Conservation (phyloP, 805 yeast genomes). For the Kuraishia ogatae region DNA sequence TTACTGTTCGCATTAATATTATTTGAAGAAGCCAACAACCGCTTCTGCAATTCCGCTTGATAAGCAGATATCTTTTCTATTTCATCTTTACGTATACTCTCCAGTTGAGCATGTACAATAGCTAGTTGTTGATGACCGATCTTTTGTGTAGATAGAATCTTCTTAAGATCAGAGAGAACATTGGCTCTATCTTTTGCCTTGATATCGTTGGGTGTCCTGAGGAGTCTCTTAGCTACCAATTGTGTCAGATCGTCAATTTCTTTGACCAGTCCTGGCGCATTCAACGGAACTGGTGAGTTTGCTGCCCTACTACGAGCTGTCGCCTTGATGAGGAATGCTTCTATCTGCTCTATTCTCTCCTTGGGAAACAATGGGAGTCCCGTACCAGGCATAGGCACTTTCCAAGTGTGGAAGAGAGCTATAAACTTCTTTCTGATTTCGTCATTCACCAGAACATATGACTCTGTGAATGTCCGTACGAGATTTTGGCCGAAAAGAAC, state of each 20-base stretch:
- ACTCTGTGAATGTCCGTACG: slow-evolving; percentile 61
- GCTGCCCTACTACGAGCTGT: slow-evolving; percentile 30
- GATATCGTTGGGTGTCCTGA: slow-evolving; percentile 24
- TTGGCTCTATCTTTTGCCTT: slow-evolving; percentile 34
- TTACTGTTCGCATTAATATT: no score
- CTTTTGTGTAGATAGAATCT: slow-evolving; percentile 22
- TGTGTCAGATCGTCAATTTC: slow-evolving; percentile 30
- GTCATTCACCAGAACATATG: slow-evolving; percentile 75
- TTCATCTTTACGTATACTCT: slow-evolving; percentile 25
- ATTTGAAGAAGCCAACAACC: slow-evolving; percentile 16
- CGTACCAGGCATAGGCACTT: slow-evolving; percentile 51
- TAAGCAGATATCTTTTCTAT: slow-evolving; percentile 15
- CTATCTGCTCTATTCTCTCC: slow-evolving; percentile 64
- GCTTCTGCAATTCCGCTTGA: slow-evolving; percentile 11
- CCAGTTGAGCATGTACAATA: slow-evolving; percentile 21
- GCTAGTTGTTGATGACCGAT: slow-evolving; percentile 22
- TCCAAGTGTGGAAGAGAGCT: slow-evolving; percentile 85
- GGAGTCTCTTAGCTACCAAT: slow-evolving; percentile 31
- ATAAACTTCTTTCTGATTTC: slow-evolving; percentile 64
- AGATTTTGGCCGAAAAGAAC: slow-evolving; percentile 62
- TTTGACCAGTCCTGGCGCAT: slow-evolving; percentile 11
- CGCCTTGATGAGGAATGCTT: slow-evolving; percentile 58
- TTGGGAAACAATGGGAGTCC: slow-evolving; percentile 64
- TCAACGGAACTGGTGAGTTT: slow-evolving; percentile 6
- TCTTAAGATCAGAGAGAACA: slow-evolving; percentile 34